A percentile compares a stretch with the other conserved stretches of the same genome.
Conservation (phyloP, 78 protist genomes). For the Speleostelium caveatum region DNA sequence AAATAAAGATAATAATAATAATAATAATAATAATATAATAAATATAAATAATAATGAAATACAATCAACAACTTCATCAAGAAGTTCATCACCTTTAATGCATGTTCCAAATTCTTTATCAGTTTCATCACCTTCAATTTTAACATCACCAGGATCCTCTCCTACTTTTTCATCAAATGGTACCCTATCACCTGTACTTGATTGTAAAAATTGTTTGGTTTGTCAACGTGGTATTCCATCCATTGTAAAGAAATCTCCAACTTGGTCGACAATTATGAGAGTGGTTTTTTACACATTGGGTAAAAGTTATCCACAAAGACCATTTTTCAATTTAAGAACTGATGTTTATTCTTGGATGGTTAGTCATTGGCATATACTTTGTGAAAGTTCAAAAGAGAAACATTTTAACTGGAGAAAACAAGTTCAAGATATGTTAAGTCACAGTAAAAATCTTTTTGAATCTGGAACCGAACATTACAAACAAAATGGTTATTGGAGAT, state of each 20-base stretch:
- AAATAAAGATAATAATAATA: no score
- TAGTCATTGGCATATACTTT: slow-evolving; percentile 7
- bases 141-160: no score
- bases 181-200: not conserved
- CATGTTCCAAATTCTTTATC: not conserved
- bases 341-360: slow-evolving; percentile 17
- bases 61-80: not conserved
- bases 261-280: slow-evolving; percentile 46
- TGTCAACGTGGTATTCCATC: slow-evolving; percentile 27
- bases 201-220: slow-evolving; percentile 1
- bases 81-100: not conserved
- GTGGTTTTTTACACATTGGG: slow-evolving; percentile 1
- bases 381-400: not conserved
- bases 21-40: no score
- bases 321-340: slow-evolving; percentile 11
- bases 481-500: slow-evolving; percentile 21
- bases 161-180: not conserved
- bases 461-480: slow-evolving; percentile 19
- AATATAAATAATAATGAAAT: no score
- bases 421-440: slow-evolving; percentile 32
- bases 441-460: slow-evolving; percentile 46
- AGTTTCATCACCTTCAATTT: not conserved
- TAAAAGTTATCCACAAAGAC: not conserved
- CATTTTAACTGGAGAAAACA: slow-evolving; percentile 6
- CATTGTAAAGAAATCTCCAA: slow-evolving; percentile 16